Conservation (phyloP, 2,329 filamentous ascomycete genomes). For the Xylaria arbuscula region DNA sequence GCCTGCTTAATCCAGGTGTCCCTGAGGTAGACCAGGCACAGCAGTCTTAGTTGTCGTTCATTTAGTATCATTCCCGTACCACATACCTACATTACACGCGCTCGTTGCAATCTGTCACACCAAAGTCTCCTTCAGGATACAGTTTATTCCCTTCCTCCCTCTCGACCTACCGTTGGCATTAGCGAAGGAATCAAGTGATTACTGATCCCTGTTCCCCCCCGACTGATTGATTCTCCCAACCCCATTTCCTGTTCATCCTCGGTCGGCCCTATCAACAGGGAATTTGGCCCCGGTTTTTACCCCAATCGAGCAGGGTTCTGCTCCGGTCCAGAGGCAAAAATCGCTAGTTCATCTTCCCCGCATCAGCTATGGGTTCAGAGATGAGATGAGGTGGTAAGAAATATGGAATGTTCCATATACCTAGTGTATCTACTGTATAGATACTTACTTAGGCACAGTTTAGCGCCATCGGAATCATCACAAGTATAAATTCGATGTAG, state of each 20-base stretch:
- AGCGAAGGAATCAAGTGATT: background rate
- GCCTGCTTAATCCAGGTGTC: background rate
- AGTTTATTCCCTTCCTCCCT: background rate
- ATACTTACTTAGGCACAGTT: background rate
- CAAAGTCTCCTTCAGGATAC: background rate
- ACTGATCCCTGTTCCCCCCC: constrained; percentile 10
- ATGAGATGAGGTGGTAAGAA: background rate
- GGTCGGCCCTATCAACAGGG: background rate
- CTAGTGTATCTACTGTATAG: background rate
- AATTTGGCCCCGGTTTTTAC: constrained; percentile 6
- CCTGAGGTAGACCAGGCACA: no score
- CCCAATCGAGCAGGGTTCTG: constrained; percentile 15
- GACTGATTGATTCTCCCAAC: constrained; percentile 8
- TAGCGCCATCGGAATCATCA: background rate
- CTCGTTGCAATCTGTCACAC: background rate
- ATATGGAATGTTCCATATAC: background rate
- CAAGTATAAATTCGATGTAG: background rate
- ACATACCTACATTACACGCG: background rate
- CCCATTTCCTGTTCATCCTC: background rate
- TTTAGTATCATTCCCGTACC: background rate
- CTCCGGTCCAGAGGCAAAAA: constrained; percentile 4
- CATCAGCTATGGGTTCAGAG: constrained; percentile 7
- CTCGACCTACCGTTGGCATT: background rate
- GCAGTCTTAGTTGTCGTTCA: background rate
- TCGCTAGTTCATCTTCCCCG: constrained; percentile 25